These are phyloP conservation scores for Meyerozyma sp. DNA, from an alignment of 1,139 yeast genomes.

Conservation along the genomic window DNA sequence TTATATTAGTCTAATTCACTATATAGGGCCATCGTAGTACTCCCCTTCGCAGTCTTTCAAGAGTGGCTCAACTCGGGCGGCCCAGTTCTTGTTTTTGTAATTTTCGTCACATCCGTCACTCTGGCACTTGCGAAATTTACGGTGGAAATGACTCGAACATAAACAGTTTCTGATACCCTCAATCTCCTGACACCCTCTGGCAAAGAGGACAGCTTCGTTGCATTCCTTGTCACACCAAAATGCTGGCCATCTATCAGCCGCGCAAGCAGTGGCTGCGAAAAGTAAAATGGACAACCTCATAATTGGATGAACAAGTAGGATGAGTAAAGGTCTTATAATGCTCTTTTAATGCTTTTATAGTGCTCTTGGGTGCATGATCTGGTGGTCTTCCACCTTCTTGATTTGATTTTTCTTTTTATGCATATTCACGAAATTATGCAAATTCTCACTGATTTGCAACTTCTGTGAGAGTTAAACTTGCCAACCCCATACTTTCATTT, in stretches of 20 bases:
- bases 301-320: background rate
- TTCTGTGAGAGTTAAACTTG: background rate
- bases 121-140: constrained; percentile 6
- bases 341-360: too few relatives aligned
- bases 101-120: constrained; percentile 8
- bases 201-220: constrained; percentile 10
- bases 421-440: background rate
- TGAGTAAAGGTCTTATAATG: background rate
- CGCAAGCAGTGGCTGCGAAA: constrained; percentile 1
- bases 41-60: constrained; percentile 7
- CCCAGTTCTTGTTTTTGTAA: constrained; percentile 8
- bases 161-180: constrained; percentile 3
- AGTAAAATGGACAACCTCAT: background rate
- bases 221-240: constrained; percentile 13
- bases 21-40: constrained; percentile 7
- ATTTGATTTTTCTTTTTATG: background rate
- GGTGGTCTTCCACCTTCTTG: background rate
- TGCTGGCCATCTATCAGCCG: constrained; percentile 11
- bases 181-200: constrained; percentile 7
- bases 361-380: background rate
- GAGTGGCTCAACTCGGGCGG: constrained; percentile 6
- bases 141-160: constrained; percentile 8
- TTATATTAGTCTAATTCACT: background rate
- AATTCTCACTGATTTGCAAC: background rate
- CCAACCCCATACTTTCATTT: background rate